Conservation (phyloP, 73 alveolate species). For the Paramecium sexaurelia region DNA sequence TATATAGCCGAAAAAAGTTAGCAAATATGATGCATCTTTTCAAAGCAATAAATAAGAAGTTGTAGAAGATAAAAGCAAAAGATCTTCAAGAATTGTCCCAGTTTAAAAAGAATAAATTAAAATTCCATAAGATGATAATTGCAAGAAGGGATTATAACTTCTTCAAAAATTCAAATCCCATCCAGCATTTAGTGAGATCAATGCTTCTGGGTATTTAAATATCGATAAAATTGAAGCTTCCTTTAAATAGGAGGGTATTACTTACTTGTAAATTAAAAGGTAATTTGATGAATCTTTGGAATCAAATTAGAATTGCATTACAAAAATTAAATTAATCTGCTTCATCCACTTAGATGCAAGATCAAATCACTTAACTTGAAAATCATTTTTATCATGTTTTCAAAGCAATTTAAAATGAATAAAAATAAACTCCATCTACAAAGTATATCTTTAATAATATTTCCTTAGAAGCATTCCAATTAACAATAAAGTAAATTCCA, state of each 20-base stretch:
- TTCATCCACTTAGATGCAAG: neutral
- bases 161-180: neutral
- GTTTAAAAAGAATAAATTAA: neutral
- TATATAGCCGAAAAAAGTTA: slow-evolving; percentile 2
- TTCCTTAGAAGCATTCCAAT: neutral
- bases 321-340: neutral
- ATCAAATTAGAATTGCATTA: slow-evolving; percentile 3
- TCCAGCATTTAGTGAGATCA: slow-evolving; percentile 24
- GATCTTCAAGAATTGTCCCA: slow-evolving; percentile 7
- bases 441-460: neutral
- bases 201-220: slow-evolving; percentile 19
- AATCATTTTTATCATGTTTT: neutral
- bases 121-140: slow-evolving; percentile 18
- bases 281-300: neutral
- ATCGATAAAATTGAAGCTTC: slow-evolving; percentile 33
- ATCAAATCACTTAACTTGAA: neutral
- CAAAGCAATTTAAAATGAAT: neutral
- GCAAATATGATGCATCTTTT: slow-evolving; percentile 15
- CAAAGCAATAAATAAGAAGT: neutral
- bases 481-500: neutral
- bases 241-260: slow-evolving; percentile 39
- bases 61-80: slow-evolving; percentile 5
- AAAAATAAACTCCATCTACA: neutral
- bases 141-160: neutral
- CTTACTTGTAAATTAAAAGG: slow-evolving; percentile 44